These are phyloP conservation scores for Pseudohalonectria lignicola DNA, from an alignment of 2,329 filamentous ascomycete genomes.

Conservation along the genomic window DNA sequence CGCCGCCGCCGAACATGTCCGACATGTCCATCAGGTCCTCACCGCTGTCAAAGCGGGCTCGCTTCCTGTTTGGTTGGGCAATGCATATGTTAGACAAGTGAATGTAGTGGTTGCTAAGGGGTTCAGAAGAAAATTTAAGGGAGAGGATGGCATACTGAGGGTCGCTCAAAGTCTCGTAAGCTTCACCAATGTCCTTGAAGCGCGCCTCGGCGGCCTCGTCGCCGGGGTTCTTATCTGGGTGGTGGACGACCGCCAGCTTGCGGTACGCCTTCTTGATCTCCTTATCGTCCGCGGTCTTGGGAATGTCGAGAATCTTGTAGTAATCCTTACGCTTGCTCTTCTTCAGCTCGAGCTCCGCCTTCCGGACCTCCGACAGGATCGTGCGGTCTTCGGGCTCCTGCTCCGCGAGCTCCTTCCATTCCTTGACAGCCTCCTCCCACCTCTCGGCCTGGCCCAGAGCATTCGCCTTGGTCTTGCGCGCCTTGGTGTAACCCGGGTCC, in stretches of 20 bases:
- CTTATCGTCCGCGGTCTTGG: slow-evolving; percentile 72
- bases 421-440: slow-evolving; percentile 85
- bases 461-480: slow-evolving; percentile 87
- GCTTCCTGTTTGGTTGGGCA: slow-evolving; percentile 50
- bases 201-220: slow-evolving; percentile 74
- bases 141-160: slow-evolving; percentile 57
- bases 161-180: slow-evolving; percentile 92
- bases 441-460: slow-evolving; percentile 73
- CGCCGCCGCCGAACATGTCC: slow-evolving; percentile 68
- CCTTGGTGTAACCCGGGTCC: slow-evolving; percentile 79
- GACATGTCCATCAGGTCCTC: slow-evolving; percentile 81
- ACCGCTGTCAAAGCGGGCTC: slow-evolving; percentile 81
- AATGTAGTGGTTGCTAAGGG: slow-evolving; percentile 4
- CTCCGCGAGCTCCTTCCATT: slow-evolving; percentile 81
- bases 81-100: not conserved
- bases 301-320: slow-evolving; percentile 89
- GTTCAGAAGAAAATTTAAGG: not conserved
- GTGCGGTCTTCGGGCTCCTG: slow-evolving; percentile 70
- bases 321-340: slow-evolving; percentile 97
- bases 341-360: slow-evolving; percentile 91
- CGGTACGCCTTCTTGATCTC: slow-evolving; percentile 97
- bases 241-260: slow-evolving; percentile 85
- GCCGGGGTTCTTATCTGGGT: slow-evolving; percentile 95
- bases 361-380: slow-evolving; percentile 74
- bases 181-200: slow-evolving; percentile 97